Base-by-base conservation (phyloP, 1,284 basidiomycete species). In the Microbotryum silenes-acaulis region DNA sequence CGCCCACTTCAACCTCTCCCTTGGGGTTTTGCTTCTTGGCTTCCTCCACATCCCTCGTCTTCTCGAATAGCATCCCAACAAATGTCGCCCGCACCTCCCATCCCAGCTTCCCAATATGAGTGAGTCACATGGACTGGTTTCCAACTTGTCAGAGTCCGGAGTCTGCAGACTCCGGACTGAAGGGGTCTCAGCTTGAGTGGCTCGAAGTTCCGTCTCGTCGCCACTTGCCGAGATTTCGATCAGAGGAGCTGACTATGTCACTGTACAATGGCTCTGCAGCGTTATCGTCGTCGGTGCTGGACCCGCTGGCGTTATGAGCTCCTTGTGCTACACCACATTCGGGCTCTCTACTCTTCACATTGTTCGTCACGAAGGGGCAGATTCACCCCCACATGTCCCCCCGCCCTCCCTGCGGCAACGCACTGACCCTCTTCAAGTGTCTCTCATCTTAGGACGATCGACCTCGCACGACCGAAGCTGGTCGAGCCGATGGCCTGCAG, bases 401-500 rank as follows among this genome's bases (percentile, higher is more conserved):
- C 14, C 6, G 37, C 12, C 16, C 12, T 42, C 37, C 37, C 37
- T 42, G 37, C 12, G 37, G 16, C 37, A 42, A 42, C 4, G 37
- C 12, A 12, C 37, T 42, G 27, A 42, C 12, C 31, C 37, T 42
- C 16, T 18, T 27, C 27, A 27, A 27, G 27, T 16, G 37, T 53
- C 51, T 53, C 25, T n/a, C 29, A 8, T 25, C 33, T 29, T 16
- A 44, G 37, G 65, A 76, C 57, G 73, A 77, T 66, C 72, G 76
- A 18, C 71, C 76, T 12, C 71, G 72, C 50, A 74, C 75, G n/a
- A 77, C 76, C 4, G 72, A 70, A 27, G 75, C 75, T 4, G 76
- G 76, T 4, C 65, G 76, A 46, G 76, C 76, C 14, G 76, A 77
- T 59, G 76, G 76, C 37, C 72, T 77, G 25, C 76, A 77, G 66